These are phyloP conservation scores for Phylloboletellus chloephorus DNA, from an alignment of 1,284 basidiomycete genomes.

Conservation along the genomic window DNA sequence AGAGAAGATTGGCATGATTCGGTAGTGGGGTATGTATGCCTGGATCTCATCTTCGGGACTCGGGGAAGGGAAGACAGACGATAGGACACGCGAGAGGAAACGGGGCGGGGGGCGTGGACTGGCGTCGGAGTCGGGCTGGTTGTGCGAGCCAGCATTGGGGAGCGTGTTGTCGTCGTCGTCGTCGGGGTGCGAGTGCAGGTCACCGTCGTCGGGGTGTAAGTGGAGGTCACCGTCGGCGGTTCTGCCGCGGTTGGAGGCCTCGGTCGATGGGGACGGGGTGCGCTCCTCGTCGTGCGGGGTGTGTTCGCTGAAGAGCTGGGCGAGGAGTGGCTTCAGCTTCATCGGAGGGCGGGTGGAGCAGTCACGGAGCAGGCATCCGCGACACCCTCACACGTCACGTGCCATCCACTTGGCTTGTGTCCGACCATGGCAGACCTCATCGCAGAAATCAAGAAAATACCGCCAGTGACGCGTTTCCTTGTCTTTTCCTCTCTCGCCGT, in stretches of 20 bases:
- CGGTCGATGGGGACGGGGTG: too few species aligned
- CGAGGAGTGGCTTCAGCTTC: constrained; percentile 13
- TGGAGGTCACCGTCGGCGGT: too few species aligned
- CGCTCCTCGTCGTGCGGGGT: constrained; percentile 18
- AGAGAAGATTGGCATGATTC: constrained; percentile 59
- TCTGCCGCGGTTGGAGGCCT: too few species aligned
- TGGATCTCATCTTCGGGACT: constrained; percentile 25
- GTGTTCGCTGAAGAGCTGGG: constrained; percentile 6
- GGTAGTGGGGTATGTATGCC: constrained; percentile 40
- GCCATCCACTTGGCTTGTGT: neutral
- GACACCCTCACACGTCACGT: constrained; percentile 13
- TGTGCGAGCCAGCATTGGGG: neutral
- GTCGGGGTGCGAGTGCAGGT: constrained; percentile 9
- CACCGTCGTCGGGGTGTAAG: neutral
- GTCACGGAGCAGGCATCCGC: neutral
- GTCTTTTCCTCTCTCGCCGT: constrained; percentile 57
- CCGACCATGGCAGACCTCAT: constrained; percentile 34
- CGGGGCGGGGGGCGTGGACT: neutral
- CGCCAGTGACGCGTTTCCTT: constrained; percentile 77
- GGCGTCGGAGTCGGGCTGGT: neutral
- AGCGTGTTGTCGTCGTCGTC: constrained; percentile 6
- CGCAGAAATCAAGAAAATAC: constrained; percentile 73
- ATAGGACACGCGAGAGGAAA: constrained; percentile 8
- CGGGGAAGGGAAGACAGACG: constrained; percentile 19
- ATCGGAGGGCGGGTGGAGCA: constrained; percentile 7